Evolutionary conservation across 371 early-diverging fungal species (phyloP), one percentile per base, ranked within the genome.

Genomic region (Furculomyces boomerangus): DNA sequence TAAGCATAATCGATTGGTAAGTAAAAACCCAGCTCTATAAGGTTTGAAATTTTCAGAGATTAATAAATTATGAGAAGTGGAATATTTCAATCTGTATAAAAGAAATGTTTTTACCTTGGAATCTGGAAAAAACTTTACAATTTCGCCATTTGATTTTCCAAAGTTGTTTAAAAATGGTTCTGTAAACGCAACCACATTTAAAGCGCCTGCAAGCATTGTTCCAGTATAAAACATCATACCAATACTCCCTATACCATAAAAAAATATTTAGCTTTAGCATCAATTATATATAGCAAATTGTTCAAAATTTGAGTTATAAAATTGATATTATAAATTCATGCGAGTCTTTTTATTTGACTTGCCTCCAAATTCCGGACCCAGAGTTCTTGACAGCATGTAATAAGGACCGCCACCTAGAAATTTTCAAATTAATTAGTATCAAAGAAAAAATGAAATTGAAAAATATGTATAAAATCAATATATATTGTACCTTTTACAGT

Each of bases 311-410:
- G n/a, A n/a, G n/a, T n/a, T n/a, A n/a, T n/a, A n/a, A n/a, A n/a
- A n/a, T n/a, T n/a, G n/a, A n/a, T n/a, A n/a, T n/a, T n/a, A n/a
- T n/a, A n/a, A n/a, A n/a, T n/a, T n/a, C n/a, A n/a, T n/a, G n/a
- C n/a, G n/a, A n/a, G n/a, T n/a, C n/a, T n/a, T n/a, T n/a, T n/a
- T n/a, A n/a, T n/a, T n/a, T n/a, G 16, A 35, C n/a, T 45, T 45
- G n/a, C n/a, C 86, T 40, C 86, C 86, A 65, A 86, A 80, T 62
- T 84, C 86, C 31, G 79, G 76, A 10, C 86, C 86, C 32, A 86
- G 63, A 39, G 73, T 71, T 41, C 84, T 67, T 32, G 78, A 76
- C 8, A 84, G 71, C 59, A 86, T 66, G 60, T 81, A 86, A 62
- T 86, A 86, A 7, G 81, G 76, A 2, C 85, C 84, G 46, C 84